Percentiles rank a stretch among this genome's conserved stretches.
phyloP scores from a whole-genome alignment of 1,139 yeast genomes.

The Yamadazyma aaseri region DNA sequence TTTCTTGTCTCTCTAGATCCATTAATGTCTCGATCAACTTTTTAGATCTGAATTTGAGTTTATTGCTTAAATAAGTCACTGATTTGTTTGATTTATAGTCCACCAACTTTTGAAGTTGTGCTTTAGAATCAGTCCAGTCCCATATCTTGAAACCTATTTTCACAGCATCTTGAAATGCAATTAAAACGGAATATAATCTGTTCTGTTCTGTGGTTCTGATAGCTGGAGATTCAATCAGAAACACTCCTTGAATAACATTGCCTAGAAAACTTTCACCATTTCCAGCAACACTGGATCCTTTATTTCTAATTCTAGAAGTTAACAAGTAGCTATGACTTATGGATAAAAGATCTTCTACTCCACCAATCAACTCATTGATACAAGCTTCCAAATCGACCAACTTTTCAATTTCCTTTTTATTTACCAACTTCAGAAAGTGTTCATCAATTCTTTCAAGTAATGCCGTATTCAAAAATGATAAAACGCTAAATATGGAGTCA shows the following conservation, averaged over 20 bases:
- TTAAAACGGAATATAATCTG: conserved; percentile 53
- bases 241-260: conserved; percentile 81
- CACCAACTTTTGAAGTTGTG: conserved; percentile 17
- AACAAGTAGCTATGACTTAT: conserved; percentile 59
- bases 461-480: conserved; percentile 49
- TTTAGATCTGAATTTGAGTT: conserved; percentile 70
- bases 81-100: conserved; percentile 35
- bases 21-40: conserved; percentile 68
- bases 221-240: conserved; percentile 72
- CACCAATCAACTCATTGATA: conserved; percentile 55
- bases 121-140: conserved; percentile 66
- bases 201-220: conserved; percentile 54
- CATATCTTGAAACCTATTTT: conserved; percentile 60
- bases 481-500: conserved; percentile 51
- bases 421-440: conserved; percentile 27
- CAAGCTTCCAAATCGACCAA: conserved; percentile 41
- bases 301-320: conserved; percentile 29
- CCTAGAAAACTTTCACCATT: conserved; percentile 58
- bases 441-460: conserved; percentile 45
- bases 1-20: conserved; percentile 69
- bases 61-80: conserved; percentile 59
- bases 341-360: conserved; percentile 61
- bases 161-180: conserved; percentile 64
- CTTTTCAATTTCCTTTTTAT: conserved; percentile 18
- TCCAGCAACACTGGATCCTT: conserved; percentile 12